Evolutionary conservation across 2,329 filamentous ascomycete genomes (phyloP), one percentile per base, ranked within the genome.

Genomic region (Biscogniauxia mediterranea): DNA sequence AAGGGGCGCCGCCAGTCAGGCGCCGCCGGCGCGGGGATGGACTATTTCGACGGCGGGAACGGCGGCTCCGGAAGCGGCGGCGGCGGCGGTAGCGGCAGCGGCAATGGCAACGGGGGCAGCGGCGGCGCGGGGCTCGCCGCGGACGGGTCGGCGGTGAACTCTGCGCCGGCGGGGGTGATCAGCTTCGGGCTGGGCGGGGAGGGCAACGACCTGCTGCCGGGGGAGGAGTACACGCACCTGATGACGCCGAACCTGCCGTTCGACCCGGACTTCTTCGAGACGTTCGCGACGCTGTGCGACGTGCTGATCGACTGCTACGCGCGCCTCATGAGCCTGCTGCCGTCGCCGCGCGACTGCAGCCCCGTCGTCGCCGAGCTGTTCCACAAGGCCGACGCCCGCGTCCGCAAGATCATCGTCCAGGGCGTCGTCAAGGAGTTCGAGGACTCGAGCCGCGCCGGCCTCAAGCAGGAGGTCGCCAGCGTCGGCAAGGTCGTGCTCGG

Each of bases 261-360:
- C 72, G 93, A 98, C 66, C 95, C 95, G 0, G 95, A 99, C 76
- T 99, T 97, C 71, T 95, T 94, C 75, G 93, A 96, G 78, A 97
- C 93, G 0, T 98, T 98, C 78, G 90, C 93, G 15, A 97, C 95
- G 13, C 82, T 99, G 6, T 98, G 95, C 78, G 95, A 99, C 73
- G 92, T 96, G 2, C 80, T 99, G 63, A 96, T 97, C 69, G 95
- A 98, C 75, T 92, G 89, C 71, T 99, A 99, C 77, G 87, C 88
- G 42, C 86, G 88, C 58, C 85, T 99, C 26, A 80, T 96, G 69
- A 82, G 81, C 52, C 80, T 99, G 61, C 81, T 98, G 21, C 83
- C 88, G n/a, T 86, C 87, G 2, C 89, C 93, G 0, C 85, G 89
- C 25, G 84, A 90, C 55, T 95, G 91, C 71, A 85, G 83, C 4